phyloP scores from a whole-genome alignment of 2,329 filamentous ascomycete species.

The Neopestalotiopsis rosae region DNA sequence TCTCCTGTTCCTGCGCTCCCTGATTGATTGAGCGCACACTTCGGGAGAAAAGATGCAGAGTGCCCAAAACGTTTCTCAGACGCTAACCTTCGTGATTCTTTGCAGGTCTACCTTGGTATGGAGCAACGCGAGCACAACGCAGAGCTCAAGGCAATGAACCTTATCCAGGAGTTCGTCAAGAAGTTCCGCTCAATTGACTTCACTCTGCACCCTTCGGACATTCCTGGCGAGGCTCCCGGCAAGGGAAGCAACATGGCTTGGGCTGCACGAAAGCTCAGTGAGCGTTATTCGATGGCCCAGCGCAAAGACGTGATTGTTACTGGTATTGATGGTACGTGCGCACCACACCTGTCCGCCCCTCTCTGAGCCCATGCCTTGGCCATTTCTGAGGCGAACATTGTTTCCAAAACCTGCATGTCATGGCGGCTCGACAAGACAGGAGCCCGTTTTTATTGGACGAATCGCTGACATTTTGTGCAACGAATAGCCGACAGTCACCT shows the following conservation, averaged over 20 bases:
- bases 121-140: slow-evolving; percentile 69
- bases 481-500: slow-evolving; percentile 72
- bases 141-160: slow-evolving; percentile 64
- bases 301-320: slow-evolving; percentile 71
- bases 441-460: slow-evolving; percentile 18
- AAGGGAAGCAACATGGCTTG: slow-evolving; percentile 79
- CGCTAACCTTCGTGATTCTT: slow-evolving; percentile 18
- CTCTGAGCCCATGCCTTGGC: slow-evolving; percentile 2
- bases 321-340: slow-evolving; percentile 71
- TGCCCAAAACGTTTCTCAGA: neutral
- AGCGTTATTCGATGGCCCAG: slow-evolving; percentile 58
- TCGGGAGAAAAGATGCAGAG: neutral
- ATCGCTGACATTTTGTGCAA: slow-evolving; percentile 33
- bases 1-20: neutral
- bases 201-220: slow-evolving; percentile 69
- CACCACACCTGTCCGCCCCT: slow-evolving; percentile 6
- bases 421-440: slow-evolving; percentile 20
- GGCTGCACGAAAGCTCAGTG: slow-evolving; percentile 70
- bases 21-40: neutral
- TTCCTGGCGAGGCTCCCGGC: slow-evolving; percentile 72
- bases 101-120: slow-evolving; percentile 74
- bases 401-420: slow-evolving; percentile 22
- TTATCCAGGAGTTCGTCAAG: slow-evolving; percentile 67
- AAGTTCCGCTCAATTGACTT: slow-evolving; percentile 71
- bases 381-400: slow-evolving; percentile 22